Conservation (phyloP, 495 filamentous ascomycete genomes). For the Geopyxis carbonaria region DNA sequence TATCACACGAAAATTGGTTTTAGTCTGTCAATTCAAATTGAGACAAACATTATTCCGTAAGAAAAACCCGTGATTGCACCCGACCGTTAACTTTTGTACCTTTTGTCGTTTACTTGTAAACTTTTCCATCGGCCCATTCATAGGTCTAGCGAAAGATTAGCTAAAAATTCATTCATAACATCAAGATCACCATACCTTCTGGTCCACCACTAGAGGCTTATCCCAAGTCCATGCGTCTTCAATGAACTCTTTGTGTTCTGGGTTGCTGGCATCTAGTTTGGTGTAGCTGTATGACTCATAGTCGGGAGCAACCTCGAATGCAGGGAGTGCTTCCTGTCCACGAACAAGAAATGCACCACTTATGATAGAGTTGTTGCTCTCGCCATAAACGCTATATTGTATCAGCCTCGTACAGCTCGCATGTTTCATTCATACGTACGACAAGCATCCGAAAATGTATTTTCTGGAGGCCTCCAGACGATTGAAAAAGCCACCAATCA, state of each 20-base stretch:
- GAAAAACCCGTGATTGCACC: conserved; percentile 2
- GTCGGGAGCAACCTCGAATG: conserved; percentile 79
- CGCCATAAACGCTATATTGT: conserved; percentile 58
- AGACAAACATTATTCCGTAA: too few species aligned
- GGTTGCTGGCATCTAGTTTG: conserved; percentile 78
- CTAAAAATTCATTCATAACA: conserved; percentile 1
- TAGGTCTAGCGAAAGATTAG: conserved; percentile 30
- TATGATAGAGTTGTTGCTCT: conserved; percentile 71
- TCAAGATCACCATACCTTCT: conserved; percentile 42
- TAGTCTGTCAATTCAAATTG: too few species aligned
- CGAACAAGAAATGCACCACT: conserved; percentile 85
- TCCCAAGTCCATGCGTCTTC: conserved; percentile 84
- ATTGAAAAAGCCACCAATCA: conserved; percentile 92
- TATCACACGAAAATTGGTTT: too few species aligned
- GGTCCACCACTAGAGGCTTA: conserved; percentile 55
- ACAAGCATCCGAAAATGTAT: conserved; percentile 87
- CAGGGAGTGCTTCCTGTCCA: conserved; percentile 68
- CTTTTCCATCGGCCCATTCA: conserved; percentile 71
- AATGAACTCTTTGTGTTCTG: conserved; percentile 67
- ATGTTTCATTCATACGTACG: conserved; percentile 15
- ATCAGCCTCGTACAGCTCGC: too few species aligned
- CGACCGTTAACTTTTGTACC: background rate
- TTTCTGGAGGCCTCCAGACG: conserved; percentile 96
- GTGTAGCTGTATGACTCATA: conserved; percentile 89
- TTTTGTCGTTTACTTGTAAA: conserved; percentile 73